Percentiles rank a stretch among this genome's conserved stretches.
These are phyloP conservation scores for Sanghuangporus baumii DNA, from an alignment of 1,284 basidiomycete species.

Conservation along the genomic window DNA sequence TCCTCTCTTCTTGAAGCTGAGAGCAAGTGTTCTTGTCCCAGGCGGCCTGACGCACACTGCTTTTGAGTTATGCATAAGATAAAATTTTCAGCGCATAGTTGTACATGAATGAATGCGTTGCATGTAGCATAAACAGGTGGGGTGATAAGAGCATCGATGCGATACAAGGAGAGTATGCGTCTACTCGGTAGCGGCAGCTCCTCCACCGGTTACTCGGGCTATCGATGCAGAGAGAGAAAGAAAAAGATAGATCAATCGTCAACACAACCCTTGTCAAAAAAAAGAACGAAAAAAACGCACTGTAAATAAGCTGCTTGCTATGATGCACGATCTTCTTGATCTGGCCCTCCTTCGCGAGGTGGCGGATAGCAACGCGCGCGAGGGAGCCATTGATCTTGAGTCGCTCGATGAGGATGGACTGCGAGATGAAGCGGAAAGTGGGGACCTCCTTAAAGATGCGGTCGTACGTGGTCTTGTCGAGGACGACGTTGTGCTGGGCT, in stretches of 20 bases:
- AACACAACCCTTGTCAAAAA: not conserved
- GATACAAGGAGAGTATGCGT: not conserved
- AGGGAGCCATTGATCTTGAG: conserved; percentile 95
- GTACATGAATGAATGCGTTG: conserved; percentile 13
- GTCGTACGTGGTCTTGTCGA: conserved; percentile 91
- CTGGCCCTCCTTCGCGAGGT: conserved; percentile 91
- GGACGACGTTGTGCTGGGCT: conserved; percentile 89
- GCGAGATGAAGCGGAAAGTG: conserved; percentile 98
- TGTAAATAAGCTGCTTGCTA: conserved; percentile 91
- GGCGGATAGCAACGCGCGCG: conserved; percentile 89
- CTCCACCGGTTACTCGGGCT: conserved; percentile 10
- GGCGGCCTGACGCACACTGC: no score
- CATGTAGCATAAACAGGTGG: not conserved
- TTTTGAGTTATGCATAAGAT: not conserved
- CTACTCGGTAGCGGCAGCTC: not conserved
- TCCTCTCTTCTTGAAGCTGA: no score
- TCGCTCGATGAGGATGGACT: conserved; percentile 96
- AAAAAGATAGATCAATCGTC: not conserved
- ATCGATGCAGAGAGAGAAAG: not conserved
- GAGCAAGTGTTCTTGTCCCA: no score
- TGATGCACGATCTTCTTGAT: conserved; percentile 99
- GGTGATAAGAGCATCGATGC: conserved; percentile 1
- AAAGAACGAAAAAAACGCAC: conserved; percentile 41
- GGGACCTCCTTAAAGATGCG: conserved; percentile 99
- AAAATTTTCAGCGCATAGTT: conserved; percentile 3